Evolutionary conservation across 305 asterid genomes (phyloP).

Genomic region (Fraxinus angustifolia): DNA sequence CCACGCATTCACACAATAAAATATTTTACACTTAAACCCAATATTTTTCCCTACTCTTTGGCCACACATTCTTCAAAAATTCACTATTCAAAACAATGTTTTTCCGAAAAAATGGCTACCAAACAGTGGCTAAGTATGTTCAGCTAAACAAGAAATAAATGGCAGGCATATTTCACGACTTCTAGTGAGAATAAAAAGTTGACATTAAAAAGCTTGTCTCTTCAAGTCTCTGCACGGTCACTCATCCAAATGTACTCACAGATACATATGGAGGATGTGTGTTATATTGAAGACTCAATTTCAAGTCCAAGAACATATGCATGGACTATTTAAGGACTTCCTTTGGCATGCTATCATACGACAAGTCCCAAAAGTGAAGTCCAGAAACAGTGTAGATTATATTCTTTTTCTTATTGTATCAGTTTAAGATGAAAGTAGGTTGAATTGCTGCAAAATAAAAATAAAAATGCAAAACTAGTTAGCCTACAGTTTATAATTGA

Average conservation of each 20-base stretch:
- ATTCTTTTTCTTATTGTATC: not conserved
- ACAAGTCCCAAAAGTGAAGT: not conserved
- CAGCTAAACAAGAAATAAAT: constrained; percentile 8
- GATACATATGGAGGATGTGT: not conserved
- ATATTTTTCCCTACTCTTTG: not conserved
- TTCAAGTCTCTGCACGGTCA: not conserved
- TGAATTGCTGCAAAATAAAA: not conserved
- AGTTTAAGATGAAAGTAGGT: not conserved
- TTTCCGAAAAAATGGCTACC: not conserved
- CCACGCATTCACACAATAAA: not conserved
- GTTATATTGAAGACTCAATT: not conserved
- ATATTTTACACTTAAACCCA: not conserved
- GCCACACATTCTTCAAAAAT: not conserved
- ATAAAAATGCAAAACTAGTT: not conserved
- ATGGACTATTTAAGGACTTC: not conserved
- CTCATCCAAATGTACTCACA: not conserved
- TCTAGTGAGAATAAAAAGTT: not conserved
- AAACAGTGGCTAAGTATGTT: constrained; percentile 11
- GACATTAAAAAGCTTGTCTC: not conserved
- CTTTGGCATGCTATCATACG: not conserved
- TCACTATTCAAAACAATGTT: not conserved
- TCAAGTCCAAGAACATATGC: not conserved
- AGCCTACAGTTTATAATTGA: not conserved
- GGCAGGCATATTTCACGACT: not conserved
- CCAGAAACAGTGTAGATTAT: not conserved